phyloP scores from a whole-genome alignment of 257 asterid genomes.

The Solanum pimpinellifolium region DNA sequence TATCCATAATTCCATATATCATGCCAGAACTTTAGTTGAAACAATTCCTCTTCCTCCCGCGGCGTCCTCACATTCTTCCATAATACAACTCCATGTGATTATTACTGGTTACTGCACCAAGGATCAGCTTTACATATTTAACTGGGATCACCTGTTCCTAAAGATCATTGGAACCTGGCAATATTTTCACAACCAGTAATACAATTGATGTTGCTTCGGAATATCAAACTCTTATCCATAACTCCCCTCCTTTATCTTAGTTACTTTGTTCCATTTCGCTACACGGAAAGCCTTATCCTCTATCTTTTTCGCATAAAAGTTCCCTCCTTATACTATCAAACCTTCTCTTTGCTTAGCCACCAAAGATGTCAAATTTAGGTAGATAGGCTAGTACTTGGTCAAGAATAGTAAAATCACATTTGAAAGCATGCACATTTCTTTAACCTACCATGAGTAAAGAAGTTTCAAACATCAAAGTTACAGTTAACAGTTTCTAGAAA shows the following conservation, averaged over 20 bases:
- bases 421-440: background rate
- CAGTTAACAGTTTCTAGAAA: background rate
- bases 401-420: background rate
- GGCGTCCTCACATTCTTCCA: background rate
- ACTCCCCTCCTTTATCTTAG: background rate
- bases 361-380: background rate
- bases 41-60: background rate
- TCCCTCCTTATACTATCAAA: background rate
- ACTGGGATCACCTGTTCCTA: background rate
- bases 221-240: background rate
- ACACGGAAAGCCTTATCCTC: background rate
- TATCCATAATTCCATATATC: background rate
- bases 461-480: background rate
- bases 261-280: background rate
- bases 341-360: background rate
- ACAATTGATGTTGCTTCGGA: background rate
- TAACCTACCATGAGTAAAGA: background rate
- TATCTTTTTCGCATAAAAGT: background rate
- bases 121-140: background rate
- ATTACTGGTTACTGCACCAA: background rate
- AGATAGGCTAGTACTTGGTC: background rate
- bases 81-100: background rate
- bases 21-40: background rate
- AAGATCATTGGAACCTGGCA: background rate
- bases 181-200: background rate